Evolutionary conservation across 352 stramenopile species (phyloP), one percentile per base, ranked within the genome.

Genomic region (Bremia lactucae): DNA sequence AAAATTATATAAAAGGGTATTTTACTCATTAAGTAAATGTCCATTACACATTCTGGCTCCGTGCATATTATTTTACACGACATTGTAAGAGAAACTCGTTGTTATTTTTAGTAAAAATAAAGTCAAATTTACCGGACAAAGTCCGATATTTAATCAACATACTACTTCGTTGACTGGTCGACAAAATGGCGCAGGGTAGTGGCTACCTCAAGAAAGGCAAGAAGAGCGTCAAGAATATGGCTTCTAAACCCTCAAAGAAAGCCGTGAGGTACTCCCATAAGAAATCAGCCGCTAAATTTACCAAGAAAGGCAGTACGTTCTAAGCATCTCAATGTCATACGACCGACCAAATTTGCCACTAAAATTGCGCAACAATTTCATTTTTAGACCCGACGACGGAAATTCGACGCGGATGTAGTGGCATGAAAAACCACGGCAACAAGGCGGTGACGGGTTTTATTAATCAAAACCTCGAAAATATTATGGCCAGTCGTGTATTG

Each of bases 381-480:
- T n/a, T n/a, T n/a, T 3, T 37, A 90, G 78, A 91, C 59, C 75
- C 79, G 13, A 91, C 79, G 39, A 79, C 68, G 3, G 79, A 91
- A 54, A 71, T 91, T 36, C 79, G 79, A 34, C 79, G 79, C 31
- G 71, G 71, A 43, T 71, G 65, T 41, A 68, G 63, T 40, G 63
- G 61, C 25, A 85, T 88, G 62, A 91, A 91, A 60, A 69, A 79
- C 38, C 49, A 81, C 37, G 79, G 79, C 39, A 68, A 59, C 53
- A 84, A 84, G 49, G 72, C 75, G 2, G 69, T 88, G 19, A 92
- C 79, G 36, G 62, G 70, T 21, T 72, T 88, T 37, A 92, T 92
- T 52, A 87, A 92, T 62, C 70, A 77, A 58, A 92, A 92, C 61
- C 76, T 92, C 36, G 79, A 92, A 47, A 77, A 92, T 46, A 78